phyloP scores from a whole-genome alignment of 2,329 filamentous ascomycete genomes.

The Setomelanomma holmii region DNA sequence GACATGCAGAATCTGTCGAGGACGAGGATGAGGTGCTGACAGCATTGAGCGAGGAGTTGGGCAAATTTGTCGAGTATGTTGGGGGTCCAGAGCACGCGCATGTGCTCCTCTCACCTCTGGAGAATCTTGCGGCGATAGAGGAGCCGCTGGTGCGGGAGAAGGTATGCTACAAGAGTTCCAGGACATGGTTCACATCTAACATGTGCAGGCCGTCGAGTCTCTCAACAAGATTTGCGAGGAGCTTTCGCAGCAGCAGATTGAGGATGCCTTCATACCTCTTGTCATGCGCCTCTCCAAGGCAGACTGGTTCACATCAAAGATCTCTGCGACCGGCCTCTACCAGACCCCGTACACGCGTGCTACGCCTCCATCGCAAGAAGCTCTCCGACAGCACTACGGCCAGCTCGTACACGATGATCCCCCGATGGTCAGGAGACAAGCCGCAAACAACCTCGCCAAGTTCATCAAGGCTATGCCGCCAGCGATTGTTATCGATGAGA shows the following conservation, averaged over 20 bases:
- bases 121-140: constrained; percentile 98
- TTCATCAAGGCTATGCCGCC: constrained; percentile 98
- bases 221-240: constrained; percentile 98
- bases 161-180: constrained; percentile 59
- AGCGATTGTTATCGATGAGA: constrained; percentile 91
- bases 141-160: constrained; percentile 98
- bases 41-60: constrained; percentile 94
- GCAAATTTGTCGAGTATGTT: constrained; percentile 96
- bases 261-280: constrained; percentile 96
- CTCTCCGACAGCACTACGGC: constrained; percentile 88
- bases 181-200: constrained; percentile 36
- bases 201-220: constrained; percentile 86
- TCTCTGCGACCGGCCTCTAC: constrained; percentile 95
- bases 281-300: constrained; percentile 96
- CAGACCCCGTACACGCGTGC: constrained; percentile 93
- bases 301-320: constrained; percentile 99
- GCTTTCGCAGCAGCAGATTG: constrained; percentile 88
- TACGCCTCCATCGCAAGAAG: constrained; percentile 84
- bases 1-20: constrained; percentile 85
- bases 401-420: constrained; percentile 97
- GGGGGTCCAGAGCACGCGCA: constrained; percentile 93
- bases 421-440: constrained; percentile 97
- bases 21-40: constrained; percentile 99
- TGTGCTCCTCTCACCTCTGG: constrained; percentile 93
- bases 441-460: constrained; percentile 94